Evolutionary conservation across 108 stramenopile genomes (phyloP).

Genomic region (Skeletonema marinoi): DNA sequence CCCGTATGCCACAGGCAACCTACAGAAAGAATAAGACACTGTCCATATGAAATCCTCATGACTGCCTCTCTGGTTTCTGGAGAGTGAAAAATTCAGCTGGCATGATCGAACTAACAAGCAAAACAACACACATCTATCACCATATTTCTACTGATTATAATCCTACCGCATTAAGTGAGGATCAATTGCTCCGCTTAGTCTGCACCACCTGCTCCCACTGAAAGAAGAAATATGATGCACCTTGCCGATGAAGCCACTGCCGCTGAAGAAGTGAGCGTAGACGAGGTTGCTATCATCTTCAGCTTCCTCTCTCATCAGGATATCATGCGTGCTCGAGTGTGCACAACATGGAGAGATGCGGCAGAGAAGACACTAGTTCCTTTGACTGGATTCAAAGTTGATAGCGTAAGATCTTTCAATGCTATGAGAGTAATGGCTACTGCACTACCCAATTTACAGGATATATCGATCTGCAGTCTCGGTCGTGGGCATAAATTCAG

Average conservation of each 20-base stretch:
- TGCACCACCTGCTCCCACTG: neutral
- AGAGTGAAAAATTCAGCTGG: too few species aligned
- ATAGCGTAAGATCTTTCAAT: neutral
- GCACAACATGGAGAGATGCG: neutral
- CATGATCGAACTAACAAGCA: too few species aligned
- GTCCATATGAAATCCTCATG: too few species aligned
- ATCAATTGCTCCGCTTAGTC: too few species aligned
- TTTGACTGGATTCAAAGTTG: neutral
- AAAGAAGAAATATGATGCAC: neutral
- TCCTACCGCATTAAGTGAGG: too few species aligned
- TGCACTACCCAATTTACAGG: neutral
- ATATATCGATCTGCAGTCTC: neutral
- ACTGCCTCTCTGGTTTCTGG: too few species aligned
- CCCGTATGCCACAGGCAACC: too few species aligned
- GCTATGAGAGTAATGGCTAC: neutral
- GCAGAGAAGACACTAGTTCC: constrained; percentile 5
- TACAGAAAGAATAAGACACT: too few species aligned
- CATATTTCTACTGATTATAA: too few species aligned
- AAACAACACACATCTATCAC: too few species aligned
- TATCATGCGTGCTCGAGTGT: neutral
- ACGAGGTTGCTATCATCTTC: neutral
- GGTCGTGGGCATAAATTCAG: too few species aligned
- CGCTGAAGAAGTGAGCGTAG: neutral
- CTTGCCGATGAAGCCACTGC: neutral
- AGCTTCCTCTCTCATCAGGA: neutral